These are phyloP conservation scores for Leccinum olivaceopallidum DNA, from an alignment of 768 basidiomycete genomes.

Conservation along the genomic window DNA sequence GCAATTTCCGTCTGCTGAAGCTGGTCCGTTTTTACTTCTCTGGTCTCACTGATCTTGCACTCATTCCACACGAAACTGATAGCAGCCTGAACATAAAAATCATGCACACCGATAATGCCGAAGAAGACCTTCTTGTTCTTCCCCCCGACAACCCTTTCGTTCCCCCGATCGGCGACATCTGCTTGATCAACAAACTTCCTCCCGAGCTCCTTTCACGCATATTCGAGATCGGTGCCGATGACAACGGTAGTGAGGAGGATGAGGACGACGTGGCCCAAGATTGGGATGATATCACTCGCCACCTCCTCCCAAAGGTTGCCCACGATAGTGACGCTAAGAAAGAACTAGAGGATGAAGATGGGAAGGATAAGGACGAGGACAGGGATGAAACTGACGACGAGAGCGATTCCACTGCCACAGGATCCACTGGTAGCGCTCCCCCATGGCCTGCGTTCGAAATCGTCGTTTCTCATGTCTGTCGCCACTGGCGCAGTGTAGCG, in stretches of 20 bases:
- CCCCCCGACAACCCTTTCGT: slow-evolving; percentile 49
- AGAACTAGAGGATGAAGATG: neutral
- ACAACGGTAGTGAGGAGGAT: slow-evolving; percentile 38
- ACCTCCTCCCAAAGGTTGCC: slow-evolving; percentile 37
- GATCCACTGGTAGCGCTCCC: slow-evolving; percentile 2
- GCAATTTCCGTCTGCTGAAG: neutral
- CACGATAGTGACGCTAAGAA: slow-evolving; percentile 6
- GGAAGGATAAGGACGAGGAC: neutral
- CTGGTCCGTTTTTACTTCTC: neutral
- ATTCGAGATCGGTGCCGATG: slow-evolving; percentile 48
- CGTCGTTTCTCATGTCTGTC: slow-evolving; percentile 62
- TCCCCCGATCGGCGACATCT: slow-evolving; percentile 41
- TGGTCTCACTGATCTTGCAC: neutral
- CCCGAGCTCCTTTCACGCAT: slow-evolving; percentile 58
- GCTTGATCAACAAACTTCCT: slow-evolving; percentile 54
- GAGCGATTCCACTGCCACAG: slow-evolving; percentile 3
- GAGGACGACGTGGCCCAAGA: slow-evolving; percentile 33
- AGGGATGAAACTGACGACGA: slow-evolving; percentile 5
- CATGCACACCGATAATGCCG: slow-evolving; percentile 3
- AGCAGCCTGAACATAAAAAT: neutral
- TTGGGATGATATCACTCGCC: slow-evolving; percentile 5
- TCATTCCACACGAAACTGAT: neutral
- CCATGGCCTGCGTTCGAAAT: slow-evolving; percentile 44
- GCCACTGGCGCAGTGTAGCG: slow-evolving; percentile 55
- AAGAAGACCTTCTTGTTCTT: slow-evolving; percentile 16